Evolutionary conservation across 2,329 filamentous ascomycete species (phyloP).

Genomic region (Diplocarpon rosae): DNA sequence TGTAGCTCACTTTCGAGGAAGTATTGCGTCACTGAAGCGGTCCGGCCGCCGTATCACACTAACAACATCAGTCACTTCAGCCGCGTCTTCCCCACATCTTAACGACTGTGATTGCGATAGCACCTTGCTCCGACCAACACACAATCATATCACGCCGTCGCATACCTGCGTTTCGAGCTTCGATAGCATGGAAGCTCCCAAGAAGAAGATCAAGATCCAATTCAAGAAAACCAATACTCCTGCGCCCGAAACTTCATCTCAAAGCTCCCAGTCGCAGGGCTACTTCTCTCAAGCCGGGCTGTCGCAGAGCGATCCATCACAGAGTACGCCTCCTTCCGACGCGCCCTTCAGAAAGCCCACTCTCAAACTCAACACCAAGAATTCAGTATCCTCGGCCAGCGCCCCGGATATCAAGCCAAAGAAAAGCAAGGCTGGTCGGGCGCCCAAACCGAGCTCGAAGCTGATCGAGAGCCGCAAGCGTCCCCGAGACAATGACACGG

Average conservation of each 20-base stretch:
- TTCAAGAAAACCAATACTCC: neutral
- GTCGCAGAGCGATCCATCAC: conserved; percentile 4
- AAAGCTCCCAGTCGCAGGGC: conserved; percentile 1
- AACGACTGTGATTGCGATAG: neutral
- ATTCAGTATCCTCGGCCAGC: conserved; percentile 4
- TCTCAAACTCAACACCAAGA: conserved; percentile 18
- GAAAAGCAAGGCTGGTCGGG: conserved; percentile 50
- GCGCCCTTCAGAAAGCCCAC: conserved; percentile 21
- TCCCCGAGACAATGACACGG: conserved; percentile 42
- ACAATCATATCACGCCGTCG: too few relatives aligned
- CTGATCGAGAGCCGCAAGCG: conserved; percentile 47
- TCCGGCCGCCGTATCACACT: neutral
- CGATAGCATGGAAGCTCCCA: conserved; percentile 19
- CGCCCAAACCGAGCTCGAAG: conserved; percentile 48
- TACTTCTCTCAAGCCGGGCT: neutral
- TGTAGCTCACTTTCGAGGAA: too few relatives aligned
- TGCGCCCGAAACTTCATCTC: neutral
- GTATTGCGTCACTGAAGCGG: too few relatives aligned
- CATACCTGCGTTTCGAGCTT: neutral
- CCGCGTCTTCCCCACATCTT: conserved; percentile 2
- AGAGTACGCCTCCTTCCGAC: conserved; percentile 12
- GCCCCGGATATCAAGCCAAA: conserved; percentile 12
- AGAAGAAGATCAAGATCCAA: conserved; percentile 15
- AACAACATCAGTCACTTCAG: too few relatives aligned
- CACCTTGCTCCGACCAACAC: too few relatives aligned